Base-by-base conservation (phyloP, 2,329 filamentous ascomycete species). In the Cercospora janseana region DNA sequence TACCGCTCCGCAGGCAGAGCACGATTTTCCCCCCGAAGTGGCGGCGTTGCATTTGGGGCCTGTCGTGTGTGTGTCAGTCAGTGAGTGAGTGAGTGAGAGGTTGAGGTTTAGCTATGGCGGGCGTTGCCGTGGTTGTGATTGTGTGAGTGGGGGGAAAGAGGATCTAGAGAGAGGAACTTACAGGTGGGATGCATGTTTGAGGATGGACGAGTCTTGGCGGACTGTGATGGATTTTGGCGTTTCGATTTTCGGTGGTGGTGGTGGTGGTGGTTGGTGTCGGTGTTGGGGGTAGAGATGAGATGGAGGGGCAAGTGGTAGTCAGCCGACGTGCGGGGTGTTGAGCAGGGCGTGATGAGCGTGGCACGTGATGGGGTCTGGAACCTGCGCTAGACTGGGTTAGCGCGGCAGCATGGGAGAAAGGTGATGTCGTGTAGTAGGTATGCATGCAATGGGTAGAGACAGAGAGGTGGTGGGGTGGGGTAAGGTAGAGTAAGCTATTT, bases 11-110 rank as follows among this genome's bases (percentile, higher is more conserved):
- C 64, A 66, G 21, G 60, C 62, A 21, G 61, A 52, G 51, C 66
- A 68, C 8, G 63, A 63, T 62, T 68, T 68, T 34, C 59, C 60
- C 29, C 61, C 57, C 26, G 58, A 51, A 35, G 63, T 54, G 24
- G 56, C 48, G 16, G 63, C 58, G 46, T 58, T 58, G 61, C 66
- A 68, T 51, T 66, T 67, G 21, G 66, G 66, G 46, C 65, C 66
- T 51, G 51, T 42, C n/a, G n/a, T n/a, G n/a, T n/a, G n/a, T n/a
- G n/a, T n/a, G n/a, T n/a, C n/a, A n/a, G n/a, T n/a, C n/a, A n/a
- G n/a, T n/a, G n/a, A n/a, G n/a, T n/a, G n/a, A n/a, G n/a, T n/a
- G n/a, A n/a, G n/a, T n/a, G n/a, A n/a, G n/a, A n/a, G n/a, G n/a
- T n/a, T n/a, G n/a, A n/a, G n/a, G n/a, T n/a, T n/a, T n/a, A n/a